Base-by-base conservation (phyloP, 1,284 basidiomycete genomes). In the Leccinum fallax region DNA sequence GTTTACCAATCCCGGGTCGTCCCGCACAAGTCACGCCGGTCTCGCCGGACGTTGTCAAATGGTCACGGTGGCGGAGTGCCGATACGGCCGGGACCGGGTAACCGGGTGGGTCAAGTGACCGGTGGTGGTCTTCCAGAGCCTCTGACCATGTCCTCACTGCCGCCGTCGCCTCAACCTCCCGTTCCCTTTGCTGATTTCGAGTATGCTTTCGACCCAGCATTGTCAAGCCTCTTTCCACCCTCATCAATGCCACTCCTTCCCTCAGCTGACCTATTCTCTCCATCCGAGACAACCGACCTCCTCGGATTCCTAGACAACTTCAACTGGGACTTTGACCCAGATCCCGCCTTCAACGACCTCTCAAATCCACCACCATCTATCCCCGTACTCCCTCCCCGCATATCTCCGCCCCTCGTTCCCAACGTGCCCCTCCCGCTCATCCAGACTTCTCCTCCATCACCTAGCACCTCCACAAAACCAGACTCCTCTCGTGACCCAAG, bases 221-320 rank as follows among this genome's bases (percentile, higher is more conserved):
- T 84, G 34, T 79, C 83, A 28, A 76, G 73, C 58, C 65, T 86
- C 36, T 85, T 87, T 61, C 85, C 87, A 2, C 80, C 82, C 6
- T 56, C 64, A 1, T 83, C 85, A 0, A 81, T 83, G 0, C 82
- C 86, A 0, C 71, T 90, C 0, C 88, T 88, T 0, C 78, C 89
- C 0, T 89, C 89, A 13, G 84, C 88, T 40, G 89, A 89, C 69
- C 85, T 92, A 66, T 91, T 92, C 74, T 88, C 89, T 6, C 78
- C 83, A 0, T 81, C 85, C 62, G 90, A 92, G 74, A 87, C 88
- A 3, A 86, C 83, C 0, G 85, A 90, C 73, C 77, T 92, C 62
- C 82, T 90, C 66, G 86, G 87, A 60, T 92, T 92, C 70, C 83
- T 92, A 71, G 90, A 92, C 75, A 86, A 86, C 76, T 88, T 91